phyloP scores from a whole-genome alignment of 2,329 filamentous ascomycete species.

The Cercospora citrullina region DNA sequence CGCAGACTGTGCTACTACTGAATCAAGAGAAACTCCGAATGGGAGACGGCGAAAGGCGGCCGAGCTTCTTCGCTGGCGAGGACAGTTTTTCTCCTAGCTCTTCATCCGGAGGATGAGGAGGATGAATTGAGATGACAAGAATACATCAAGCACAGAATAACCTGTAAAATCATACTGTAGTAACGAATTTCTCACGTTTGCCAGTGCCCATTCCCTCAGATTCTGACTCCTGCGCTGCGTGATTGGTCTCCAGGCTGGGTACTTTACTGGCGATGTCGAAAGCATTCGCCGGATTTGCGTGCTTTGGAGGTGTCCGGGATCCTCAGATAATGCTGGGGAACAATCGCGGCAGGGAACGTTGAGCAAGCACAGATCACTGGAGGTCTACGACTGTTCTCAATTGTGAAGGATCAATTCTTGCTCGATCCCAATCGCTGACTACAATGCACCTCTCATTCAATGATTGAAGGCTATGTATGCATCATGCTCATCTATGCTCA shows the following conservation, averaged over 20 bases:
- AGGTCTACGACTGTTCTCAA: not conserved
- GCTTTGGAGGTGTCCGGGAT: not conserved
- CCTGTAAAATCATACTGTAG: conserved; percentile 10
- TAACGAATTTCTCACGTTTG: not conserved
- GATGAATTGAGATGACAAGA: conserved; percentile 8
- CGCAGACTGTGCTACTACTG: conserved; percentile 10
- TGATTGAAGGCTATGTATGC: not conserved
- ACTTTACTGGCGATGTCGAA: not conserved
- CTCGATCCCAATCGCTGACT: not conserved
- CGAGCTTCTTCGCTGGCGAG: conserved; percentile 22
- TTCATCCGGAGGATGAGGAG: conserved; percentile 3
- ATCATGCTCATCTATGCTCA: not conserved
- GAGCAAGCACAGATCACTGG: not conserved
- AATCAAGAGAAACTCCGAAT: not conserved
- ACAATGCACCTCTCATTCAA: not conserved
- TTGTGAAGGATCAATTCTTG: not conserved
- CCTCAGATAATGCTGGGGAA: not conserved
- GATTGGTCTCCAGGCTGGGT: too few species aligned
- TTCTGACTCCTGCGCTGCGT: too few species aligned
- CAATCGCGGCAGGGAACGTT: not conserved
- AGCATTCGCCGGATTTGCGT: not conserved
- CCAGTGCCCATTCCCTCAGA: not conserved
- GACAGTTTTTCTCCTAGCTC: conserved; percentile 3
- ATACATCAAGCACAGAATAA: conserved; percentile 2
- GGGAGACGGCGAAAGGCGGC: not conserved